A percentile compares a stretch with the other conserved stretches of the same genome.
phyloP scores from a whole-genome alignment of 768 basidiomycete species.

The Auricularia heimuer region DNA sequence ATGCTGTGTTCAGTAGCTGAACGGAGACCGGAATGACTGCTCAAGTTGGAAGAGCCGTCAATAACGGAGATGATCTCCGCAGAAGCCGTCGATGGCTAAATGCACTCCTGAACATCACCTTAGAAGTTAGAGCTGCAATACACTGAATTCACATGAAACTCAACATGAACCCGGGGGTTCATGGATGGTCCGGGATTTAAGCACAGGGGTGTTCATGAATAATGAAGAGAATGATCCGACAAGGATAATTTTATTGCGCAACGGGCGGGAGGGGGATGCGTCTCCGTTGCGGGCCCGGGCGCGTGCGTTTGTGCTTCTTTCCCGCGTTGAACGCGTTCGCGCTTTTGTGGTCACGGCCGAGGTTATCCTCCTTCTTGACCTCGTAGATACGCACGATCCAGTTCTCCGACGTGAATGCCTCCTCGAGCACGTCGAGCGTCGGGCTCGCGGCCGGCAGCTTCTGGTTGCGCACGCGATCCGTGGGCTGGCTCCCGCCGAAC shows the following conservation, averaged over 20 bases:
- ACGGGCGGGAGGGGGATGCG: slow-evolving; percentile 28
- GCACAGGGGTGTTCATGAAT: too few relatives aligned
- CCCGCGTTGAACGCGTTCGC: slow-evolving; percentile 80
- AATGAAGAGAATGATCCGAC: too few relatives aligned
- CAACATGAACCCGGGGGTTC: too few relatives aligned
- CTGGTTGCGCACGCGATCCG: slow-evolving; percentile 88
- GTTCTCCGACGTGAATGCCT: slow-evolving; percentile 98
- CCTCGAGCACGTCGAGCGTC: slow-evolving; percentile 84
- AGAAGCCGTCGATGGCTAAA: too few relatives aligned
- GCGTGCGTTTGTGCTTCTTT: slow-evolving; percentile 79
- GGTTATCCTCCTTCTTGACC: slow-evolving; percentile 86
- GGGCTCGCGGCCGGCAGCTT: slow-evolving; percentile 66
- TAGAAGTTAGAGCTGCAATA: too few relatives aligned
- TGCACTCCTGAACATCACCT: too few relatives aligned
- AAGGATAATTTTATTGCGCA: slow-evolving; percentile 22
- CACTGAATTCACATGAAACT: too few relatives aligned
- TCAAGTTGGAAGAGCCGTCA: too few relatives aligned
- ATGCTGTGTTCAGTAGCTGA: too few relatives aligned
- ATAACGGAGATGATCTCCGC: too few relatives aligned
- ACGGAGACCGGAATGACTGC: too few relatives aligned
- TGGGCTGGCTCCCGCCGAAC: slow-evolving; percentile 63
- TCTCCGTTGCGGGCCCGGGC: slow-evolving; percentile 33
- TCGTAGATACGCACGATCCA: slow-evolving; percentile 98
- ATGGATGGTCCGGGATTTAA: too few relatives aligned
- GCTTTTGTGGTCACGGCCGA: slow-evolving; percentile 82